A percentile compares a stretch with the other conserved stretches of the same genome.
phyloP scores from a whole-genome alignment of 192 early-diverging fungal genomes.

The Podila horticola region DNA sequence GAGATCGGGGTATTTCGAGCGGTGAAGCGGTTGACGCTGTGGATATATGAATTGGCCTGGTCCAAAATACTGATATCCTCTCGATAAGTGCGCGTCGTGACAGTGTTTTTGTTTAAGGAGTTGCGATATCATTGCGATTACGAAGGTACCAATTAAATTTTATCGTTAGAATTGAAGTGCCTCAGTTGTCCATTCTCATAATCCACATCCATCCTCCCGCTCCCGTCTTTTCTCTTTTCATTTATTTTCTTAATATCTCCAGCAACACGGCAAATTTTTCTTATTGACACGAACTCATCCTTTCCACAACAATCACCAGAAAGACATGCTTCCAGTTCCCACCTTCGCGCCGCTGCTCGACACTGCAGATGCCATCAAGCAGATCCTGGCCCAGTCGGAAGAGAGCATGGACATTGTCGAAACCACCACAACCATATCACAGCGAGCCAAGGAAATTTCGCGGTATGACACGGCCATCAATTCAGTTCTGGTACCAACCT shows the following conservation, averaged over 20 bases:
- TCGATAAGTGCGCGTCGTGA: too few relatives aligned
- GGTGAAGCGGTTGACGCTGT: too few relatives aligned
- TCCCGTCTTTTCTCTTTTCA: too few relatives aligned
- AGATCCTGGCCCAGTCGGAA: background rate
- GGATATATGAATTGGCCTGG: too few relatives aligned
- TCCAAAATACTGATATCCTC: too few relatives aligned
- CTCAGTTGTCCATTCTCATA: too few relatives aligned
- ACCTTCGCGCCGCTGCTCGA: constrained; percentile 26
- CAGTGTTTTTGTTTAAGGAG: too few relatives aligned
- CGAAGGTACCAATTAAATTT: too few relatives aligned
- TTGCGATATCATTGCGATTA: too few relatives aligned
- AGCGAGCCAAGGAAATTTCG: background rate
- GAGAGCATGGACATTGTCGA: background rate
- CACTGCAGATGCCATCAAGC: constrained; percentile 15
- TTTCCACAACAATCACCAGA: background rate
- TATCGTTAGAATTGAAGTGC: too few relatives aligned
- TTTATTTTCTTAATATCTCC: background rate
- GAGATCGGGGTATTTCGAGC: too few relatives aligned
- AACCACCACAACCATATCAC: background rate
- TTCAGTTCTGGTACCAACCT: background rate
- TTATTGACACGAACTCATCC: background rate
- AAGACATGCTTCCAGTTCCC: constrained; percentile 9
- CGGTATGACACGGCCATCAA: constrained; percentile 16
- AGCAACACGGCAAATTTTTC: background rate
- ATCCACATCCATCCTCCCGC: too few relatives aligned